phyloP scores from a whole-genome alignment of 129 eudicot species.

The Artemisia tridentata region DNA sequence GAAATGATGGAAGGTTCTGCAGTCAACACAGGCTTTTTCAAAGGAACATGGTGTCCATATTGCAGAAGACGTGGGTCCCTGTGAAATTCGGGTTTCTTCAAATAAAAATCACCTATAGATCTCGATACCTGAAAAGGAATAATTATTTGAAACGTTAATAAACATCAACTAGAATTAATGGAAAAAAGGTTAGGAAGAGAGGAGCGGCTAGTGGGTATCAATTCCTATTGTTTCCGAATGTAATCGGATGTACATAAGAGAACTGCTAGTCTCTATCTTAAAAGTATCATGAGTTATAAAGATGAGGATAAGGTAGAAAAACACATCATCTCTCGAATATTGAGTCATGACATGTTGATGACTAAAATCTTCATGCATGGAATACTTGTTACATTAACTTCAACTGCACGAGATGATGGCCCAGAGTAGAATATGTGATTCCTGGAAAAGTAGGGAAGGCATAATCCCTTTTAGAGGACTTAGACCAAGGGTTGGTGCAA shows the following conservation, averaged over 20 bases:
- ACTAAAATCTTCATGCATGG: conserved; percentile 37
- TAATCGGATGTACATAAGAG: conserved; percentile 11
- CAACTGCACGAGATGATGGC: conserved; percentile 38
- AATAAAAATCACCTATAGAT: conserved; percentile 92
- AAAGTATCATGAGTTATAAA: conserved; percentile 11
- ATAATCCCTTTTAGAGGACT: conserved; percentile 32
- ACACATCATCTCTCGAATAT: conserved; percentile 21
- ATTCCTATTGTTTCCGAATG: conserved; percentile 11
- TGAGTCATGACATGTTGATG: conserved; percentile 25
- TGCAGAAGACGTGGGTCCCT: conserved; percentile 72
- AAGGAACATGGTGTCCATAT: conserved; percentile 58
- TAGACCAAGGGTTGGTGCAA: conserved; percentile 26
- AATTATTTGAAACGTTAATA: conserved; percentile 6
- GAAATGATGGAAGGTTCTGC: conserved; percentile 82
- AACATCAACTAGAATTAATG: neutral
- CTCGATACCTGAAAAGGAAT: conserved; percentile 76
- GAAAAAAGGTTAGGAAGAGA: conserved; percentile 16
- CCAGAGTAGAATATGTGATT: conserved; percentile 57
- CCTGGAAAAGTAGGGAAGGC: conserved; percentile 49
- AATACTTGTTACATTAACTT: conserved; percentile 31
- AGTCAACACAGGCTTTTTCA: conserved; percentile 66
- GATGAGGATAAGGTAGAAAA: conserved; percentile 17
- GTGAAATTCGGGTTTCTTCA: conserved; percentile 85
- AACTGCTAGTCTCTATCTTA: conserved; percentile 27
- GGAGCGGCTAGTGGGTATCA: conserved; percentile 25